Percentiles rank a stretch among this genome's conserved stretches.
phyloP scores from a whole-genome alignment of 2,329 filamentous ascomycete genomes.

The Phyllosticta capitalensis region DNA sequence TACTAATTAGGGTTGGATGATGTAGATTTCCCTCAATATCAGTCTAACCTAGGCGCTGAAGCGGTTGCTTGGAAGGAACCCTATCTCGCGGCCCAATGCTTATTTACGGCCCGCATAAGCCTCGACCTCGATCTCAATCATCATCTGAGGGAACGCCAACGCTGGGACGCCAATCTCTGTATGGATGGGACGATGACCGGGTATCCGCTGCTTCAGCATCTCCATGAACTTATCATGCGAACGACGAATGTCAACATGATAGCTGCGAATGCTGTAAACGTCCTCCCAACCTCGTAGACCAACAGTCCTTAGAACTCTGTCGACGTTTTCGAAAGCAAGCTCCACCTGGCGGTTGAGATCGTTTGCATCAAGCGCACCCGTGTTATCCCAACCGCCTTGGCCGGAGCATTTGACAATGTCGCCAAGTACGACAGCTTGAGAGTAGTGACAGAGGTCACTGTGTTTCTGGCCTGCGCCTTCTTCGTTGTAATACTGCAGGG shows the following conservation, averaged over 20 bases:
- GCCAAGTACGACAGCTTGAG: not conserved
- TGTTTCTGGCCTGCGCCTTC: not conserved
- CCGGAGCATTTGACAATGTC: conserved; percentile 24
- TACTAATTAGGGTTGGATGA: no score
- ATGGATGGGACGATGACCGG: conserved; percentile 45
- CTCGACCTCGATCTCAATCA: conserved; percentile 49
- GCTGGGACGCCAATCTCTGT: conserved; percentile 43
- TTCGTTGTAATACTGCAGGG: conserved; percentile 2
- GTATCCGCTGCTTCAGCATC: conserved; percentile 43
- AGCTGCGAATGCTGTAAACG: conserved; percentile 12
- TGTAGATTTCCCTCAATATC: no score
- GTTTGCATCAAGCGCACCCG: not conserved
- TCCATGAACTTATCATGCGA: conserved; percentile 34
- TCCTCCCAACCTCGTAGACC: conserved; percentile 9
- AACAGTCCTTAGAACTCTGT: not conserved
- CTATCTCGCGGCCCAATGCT: no score
- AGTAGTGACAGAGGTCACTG: conserved; percentile 1
- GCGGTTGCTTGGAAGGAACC: no score
- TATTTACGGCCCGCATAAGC: not conserved
- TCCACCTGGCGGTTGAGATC: conserved; percentile 3
- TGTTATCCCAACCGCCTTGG: conserved; percentile 9
- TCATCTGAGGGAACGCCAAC: conserved; percentile 43
- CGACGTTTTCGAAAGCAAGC: conserved; percentile 9
- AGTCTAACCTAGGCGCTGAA: no score
- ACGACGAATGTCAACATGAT: conserved; percentile 14